Percentiles rank a stretch among this genome's conserved stretches.
Evolutionary conservation across 768 basidiomycete genomes (phyloP).

Genomic region (Agrocybe pediades): DNA sequence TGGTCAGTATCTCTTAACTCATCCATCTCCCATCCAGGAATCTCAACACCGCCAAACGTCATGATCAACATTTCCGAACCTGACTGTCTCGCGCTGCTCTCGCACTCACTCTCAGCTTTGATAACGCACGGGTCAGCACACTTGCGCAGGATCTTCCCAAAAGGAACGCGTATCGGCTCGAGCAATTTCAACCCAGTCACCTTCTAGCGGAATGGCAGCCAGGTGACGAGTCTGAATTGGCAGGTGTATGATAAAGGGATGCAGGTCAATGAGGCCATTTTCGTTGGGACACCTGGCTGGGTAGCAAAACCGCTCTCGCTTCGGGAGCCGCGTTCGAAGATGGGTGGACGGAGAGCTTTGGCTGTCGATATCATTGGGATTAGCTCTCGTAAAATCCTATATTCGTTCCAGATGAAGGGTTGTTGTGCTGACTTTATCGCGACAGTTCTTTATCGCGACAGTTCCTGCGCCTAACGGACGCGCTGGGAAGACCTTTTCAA

Average conservation of each 20-base stretch:
- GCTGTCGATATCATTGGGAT: constrained; percentile 39
- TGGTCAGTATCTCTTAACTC: constrained; percentile 48
- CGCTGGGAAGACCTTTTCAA: constrained; percentile 36
- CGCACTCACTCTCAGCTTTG: constrained; percentile 35
- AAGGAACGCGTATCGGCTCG: constrained; percentile 56
- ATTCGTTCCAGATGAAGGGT: not conserved
- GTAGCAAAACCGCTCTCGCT: constrained; percentile 46
- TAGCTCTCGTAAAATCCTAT: constrained; percentile 39
- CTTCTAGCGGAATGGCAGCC: constrained; percentile 60
- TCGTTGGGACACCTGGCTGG: constrained; percentile 58
- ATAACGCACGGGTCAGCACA: constrained; percentile 43
- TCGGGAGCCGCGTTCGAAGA: constrained; percentile 26
- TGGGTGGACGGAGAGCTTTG: not conserved
- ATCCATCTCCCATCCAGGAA: too few relatives aligned
- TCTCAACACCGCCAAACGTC: constrained; percentile 46
- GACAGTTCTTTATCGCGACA: too few relatives aligned
- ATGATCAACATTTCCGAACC: constrained; percentile 67
- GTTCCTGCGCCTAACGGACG: constrained; percentile 44
- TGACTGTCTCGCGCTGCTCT: constrained; percentile 39
- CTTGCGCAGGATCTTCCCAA: constrained; percentile 59
- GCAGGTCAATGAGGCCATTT: constrained; percentile 67
- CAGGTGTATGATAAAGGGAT: constrained; percentile 57
- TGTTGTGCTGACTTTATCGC: not conserved
- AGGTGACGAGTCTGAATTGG: constrained; percentile 63
- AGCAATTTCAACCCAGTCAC: constrained; percentile 53